A percentile compares a stretch with the other conserved stretches of the same genome.
phyloP scores from a whole-genome alignment of 2,329 filamentous ascomycete genomes.

The Pyrenochaeta sp. region DNA sequence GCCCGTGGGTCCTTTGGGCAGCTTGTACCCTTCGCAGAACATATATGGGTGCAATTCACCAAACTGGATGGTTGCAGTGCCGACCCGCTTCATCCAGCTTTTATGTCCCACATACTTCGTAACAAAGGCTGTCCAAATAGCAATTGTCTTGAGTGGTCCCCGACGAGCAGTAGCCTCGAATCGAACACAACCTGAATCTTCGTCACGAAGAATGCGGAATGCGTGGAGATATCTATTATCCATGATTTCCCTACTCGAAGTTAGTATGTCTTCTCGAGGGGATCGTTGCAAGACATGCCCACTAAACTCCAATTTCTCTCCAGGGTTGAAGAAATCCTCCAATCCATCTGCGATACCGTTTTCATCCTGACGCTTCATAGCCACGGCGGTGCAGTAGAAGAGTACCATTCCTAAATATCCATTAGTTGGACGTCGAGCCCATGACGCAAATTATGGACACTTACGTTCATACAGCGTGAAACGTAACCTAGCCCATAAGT shows the following conservation, averaged over 20 bases:
- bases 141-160: conserved; percentile 61
- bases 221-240: conserved; percentile 62
- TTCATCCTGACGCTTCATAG: conserved; percentile 65
- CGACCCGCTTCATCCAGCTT: conserved; percentile 57
- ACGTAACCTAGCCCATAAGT: conserved; percentile 62
- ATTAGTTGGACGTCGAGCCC: conserved; percentile 14
- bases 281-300: conserved; percentile 48
- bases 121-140: conserved; percentile 64
- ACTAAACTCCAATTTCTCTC: conserved; percentile 56
- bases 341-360: conserved; percentile 49
- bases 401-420: conserved; percentile 58
- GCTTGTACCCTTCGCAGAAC: conserved; percentile 60
- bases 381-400: conserved; percentile 64
- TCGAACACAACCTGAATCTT: conserved; percentile 59
- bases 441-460: conserved; percentile 8
- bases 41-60: conserved; percentile 61
- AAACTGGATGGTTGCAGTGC: conserved; percentile 55
- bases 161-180: conserved; percentile 64
- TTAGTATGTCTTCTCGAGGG: conserved; percentile 11
- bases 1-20: conserved; percentile 37
- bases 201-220: conserved; percentile 63
- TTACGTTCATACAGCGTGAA: conserved; percentile 64
- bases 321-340: conserved; percentile 59
- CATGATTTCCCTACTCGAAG: conserved; percentile 55
- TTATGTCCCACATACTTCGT: conserved; percentile 53